Percentiles rank a stretch among this genome's conserved stretches.
These are phyloP conservation scores for Amylostereum areolatum DNA, from an alignment of 1,284 basidiomycete genomes.

Conservation along the genomic window DNA sequence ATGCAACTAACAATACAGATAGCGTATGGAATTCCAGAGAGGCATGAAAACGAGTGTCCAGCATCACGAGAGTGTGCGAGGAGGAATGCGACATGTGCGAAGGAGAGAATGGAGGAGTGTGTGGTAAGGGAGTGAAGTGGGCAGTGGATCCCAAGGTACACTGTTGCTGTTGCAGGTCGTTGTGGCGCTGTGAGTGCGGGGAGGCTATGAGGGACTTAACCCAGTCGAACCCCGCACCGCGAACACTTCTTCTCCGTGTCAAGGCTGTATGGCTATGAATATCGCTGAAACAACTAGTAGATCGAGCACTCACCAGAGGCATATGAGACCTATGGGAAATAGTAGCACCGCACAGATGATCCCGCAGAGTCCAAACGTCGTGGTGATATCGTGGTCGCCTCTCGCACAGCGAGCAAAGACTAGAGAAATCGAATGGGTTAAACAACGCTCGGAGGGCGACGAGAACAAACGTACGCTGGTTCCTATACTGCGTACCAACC, in stretches of 20 bases:
- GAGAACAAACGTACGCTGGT: conserved; percentile 10
- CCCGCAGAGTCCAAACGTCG: conserved; percentile 32
- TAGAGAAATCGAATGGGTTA: conserved; percentile 6
- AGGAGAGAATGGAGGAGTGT: too few species aligned
- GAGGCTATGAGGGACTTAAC: neutral
- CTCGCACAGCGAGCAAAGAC: conserved; percentile 29
- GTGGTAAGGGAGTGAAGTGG: too few species aligned
- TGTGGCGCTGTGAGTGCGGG: neutral
- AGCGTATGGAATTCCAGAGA: too few species aligned
- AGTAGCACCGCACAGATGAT: conserved; percentile 34
- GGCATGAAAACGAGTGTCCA: too few species aligned
- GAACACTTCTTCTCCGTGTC: conserved; percentile 31
- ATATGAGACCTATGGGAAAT: conserved; percentile 34
- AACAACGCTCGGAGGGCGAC: neutral
- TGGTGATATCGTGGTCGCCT: conserved; percentile 29
- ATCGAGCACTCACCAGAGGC: conserved; percentile 24
- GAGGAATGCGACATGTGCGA: too few species aligned
- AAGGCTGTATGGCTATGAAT: conserved; percentile 16
- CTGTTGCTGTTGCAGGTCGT: too few species aligned
- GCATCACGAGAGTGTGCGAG: too few species aligned
- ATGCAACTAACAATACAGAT: too few species aligned
- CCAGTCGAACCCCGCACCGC: conserved; percentile 26
- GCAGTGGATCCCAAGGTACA: too few species aligned
- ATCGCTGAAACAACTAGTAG: neutral
- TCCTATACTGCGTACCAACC: conserved; percentile 10